Percentiles rank a stretch among this genome's conserved stretches.
Evolutionary conservation across 305 asterid genomes (phyloP).

Genomic region (Fraxinus sp.): DNA sequence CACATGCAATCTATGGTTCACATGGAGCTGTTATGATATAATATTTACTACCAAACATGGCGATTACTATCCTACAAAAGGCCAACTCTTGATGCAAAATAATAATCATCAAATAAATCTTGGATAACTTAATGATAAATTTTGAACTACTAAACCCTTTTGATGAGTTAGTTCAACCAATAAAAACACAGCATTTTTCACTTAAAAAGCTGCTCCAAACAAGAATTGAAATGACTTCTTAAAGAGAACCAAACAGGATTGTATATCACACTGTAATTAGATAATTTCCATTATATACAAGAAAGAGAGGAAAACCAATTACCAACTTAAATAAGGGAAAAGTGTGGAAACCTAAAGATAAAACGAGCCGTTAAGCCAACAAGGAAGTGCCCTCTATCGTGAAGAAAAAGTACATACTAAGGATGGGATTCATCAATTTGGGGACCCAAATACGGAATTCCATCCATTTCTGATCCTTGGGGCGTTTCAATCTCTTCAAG

Average conservation of each 20-base stretch:
- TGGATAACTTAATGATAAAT: not conserved
- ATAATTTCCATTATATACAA: not conserved
- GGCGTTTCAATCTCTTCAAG: conserved; percentile 67
- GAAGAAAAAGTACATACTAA: not conserved
- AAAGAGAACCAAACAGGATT: not conserved
- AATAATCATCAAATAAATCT: not conserved
- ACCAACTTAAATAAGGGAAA: not conserved
- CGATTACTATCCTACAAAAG: not conserved
- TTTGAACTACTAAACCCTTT: too few relatives aligned
- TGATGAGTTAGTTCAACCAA: not conserved
- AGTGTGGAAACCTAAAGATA: not conserved
- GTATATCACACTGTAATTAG: not conserved
- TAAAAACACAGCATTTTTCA: not conserved
- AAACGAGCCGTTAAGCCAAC: not conserved
- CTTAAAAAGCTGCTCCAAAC: not conserved
- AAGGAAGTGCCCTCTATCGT: not conserved
- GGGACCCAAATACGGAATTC: conserved; percentile 70
- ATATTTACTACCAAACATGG: not conserved
- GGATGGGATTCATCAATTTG: conserved; percentile 29
- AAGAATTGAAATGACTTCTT: not conserved
- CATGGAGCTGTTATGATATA: not conserved
- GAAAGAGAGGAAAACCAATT: not conserved
- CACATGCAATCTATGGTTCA: not conserved
- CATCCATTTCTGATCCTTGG: conserved; percentile 69
- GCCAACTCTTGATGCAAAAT: not conserved